Conservation (phyloP, 495 filamentous ascomycete genomes). For the Ascobolus immersus region DNA sequence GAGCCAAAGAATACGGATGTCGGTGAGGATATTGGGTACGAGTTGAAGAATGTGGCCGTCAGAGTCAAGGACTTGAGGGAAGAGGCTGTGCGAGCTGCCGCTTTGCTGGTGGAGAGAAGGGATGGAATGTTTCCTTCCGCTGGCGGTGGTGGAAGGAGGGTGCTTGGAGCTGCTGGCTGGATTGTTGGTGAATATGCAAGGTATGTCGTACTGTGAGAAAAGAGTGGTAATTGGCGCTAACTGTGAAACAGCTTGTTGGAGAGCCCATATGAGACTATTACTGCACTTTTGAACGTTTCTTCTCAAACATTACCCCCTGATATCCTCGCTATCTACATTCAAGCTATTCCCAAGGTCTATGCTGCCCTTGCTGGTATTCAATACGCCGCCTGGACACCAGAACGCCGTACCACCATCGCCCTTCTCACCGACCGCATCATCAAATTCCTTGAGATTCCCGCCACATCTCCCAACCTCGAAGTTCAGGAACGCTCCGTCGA, state of each 20-base stretch:
- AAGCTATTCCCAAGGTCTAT: constrained; percentile 67
- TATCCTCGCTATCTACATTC: constrained; percentile 51
- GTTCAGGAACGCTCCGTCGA: constrained; percentile 93
- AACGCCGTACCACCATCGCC: constrained; percentile 40
- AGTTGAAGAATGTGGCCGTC: constrained; percentile 74
- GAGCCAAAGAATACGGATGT: constrained; percentile 21
- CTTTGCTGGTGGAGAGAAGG: constrained; percentile 36
- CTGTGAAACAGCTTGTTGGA: constrained; percentile 20
- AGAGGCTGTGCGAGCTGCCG: constrained; percentile 60
- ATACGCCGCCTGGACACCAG: constrained; percentile 30
- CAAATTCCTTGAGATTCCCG: constrained; percentile 49
- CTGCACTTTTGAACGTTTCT: constrained; percentile 41
- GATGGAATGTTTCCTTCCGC: constrained; percentile 23
- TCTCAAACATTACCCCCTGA: constrained; percentile 34
- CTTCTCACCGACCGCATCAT: constrained; percentile 59
- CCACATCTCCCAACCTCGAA: constrained; percentile 61
- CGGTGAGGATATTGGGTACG: constrained; percentile 48
- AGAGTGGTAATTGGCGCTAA: not conserved
- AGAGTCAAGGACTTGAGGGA: constrained; percentile 56
- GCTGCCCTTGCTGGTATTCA: constrained; percentile 34
- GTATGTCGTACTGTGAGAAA: constrained; percentile 10
- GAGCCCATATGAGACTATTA: constrained; percentile 37
- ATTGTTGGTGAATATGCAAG: constrained; percentile 65
- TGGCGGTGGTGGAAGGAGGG: constrained; percentile 22
- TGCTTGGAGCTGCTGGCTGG: constrained; percentile 53